Conservation (phyloP, 2,329 filamentous ascomycete genomes). For the Trichoderma hamatum region DNA sequence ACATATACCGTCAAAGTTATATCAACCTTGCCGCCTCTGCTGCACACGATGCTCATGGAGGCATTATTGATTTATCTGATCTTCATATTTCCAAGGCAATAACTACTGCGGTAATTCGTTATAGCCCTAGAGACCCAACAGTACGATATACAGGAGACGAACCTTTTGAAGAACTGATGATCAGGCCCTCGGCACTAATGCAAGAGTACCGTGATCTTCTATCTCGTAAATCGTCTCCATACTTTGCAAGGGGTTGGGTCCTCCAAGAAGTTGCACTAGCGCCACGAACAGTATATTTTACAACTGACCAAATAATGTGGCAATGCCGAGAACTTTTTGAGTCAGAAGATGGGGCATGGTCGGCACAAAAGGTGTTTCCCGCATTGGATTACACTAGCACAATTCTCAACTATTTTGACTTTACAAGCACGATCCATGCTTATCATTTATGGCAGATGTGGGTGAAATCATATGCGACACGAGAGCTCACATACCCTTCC, state of each 20-base stretch:
- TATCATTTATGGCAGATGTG: background rate
- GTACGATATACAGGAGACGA: background rate
- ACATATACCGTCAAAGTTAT: conserved; percentile 9
- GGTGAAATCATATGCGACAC: background rate
- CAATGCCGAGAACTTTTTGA: background rate
- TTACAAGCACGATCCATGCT: background rate
- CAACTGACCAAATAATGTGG: background rate
- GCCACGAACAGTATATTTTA: background rate
- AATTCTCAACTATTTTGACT: background rate
- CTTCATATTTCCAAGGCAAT: background rate
- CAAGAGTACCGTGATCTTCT: background rate
- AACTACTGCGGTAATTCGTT: background rate
- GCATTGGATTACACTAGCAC: background rate
- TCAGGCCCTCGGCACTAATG: background rate
- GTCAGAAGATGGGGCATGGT: background rate
- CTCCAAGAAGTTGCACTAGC: background rate
- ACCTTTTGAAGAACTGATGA: background rate
- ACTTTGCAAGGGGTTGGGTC: background rate
- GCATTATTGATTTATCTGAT: background rate
- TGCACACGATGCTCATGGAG: background rate
- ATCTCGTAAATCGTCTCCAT: background rate
- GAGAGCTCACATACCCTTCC: background rate
- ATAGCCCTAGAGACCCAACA: background rate
- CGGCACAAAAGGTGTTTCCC: background rate
- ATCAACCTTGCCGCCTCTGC: conserved; percentile 4